Evolutionary conservation across 495 filamentous ascomycete species (phyloP).

Genomic region (Penicillium crystallinum): DNA sequence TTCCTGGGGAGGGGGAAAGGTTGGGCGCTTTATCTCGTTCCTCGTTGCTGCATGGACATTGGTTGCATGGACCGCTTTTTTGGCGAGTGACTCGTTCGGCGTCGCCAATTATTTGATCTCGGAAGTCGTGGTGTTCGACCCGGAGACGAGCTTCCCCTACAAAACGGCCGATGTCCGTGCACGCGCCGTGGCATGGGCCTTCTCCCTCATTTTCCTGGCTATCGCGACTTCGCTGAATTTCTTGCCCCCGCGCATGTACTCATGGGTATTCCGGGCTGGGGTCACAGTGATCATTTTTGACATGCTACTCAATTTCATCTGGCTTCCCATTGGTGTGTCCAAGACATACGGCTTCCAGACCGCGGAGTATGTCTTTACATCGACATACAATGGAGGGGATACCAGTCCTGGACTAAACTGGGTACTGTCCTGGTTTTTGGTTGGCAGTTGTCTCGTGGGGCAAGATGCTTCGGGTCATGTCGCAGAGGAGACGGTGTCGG

Average conservation of each 20-base stretch:
- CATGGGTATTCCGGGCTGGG: conserved; percentile 33
- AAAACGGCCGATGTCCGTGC: conserved; percentile 27
- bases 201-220: conserved; percentile 29
- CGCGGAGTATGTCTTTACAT: conserved; percentile 32
- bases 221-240: conserved; percentile 31
- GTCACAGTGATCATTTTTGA: conserved; percentile 30
- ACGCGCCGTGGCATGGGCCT: conserved; percentile 29
- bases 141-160: conserved; percentile 26
- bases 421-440: conserved; percentile 33
- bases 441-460: conserved; percentile 29
- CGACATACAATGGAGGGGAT: conserved; percentile 29
- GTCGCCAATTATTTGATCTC: conserved; percentile 34
- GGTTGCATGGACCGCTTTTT: conserved; percentile 33
- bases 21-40: conserved; percentile 30
- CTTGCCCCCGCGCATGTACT: conserved; percentile 28
- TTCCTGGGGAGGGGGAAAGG: conserved; percentile 27
- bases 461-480: conserved; percentile 35
- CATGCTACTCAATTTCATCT: conserved; percentile 35
- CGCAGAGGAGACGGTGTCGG: conserved; percentile 32
- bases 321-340: conserved; percentile 31
- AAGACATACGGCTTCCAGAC: conserved; percentile 32
- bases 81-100: conserved; percentile 34
- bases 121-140: conserved; percentile 29
- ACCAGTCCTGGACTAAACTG: conserved; percentile 29
- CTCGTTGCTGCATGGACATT: conserved; percentile 34